Evolutionary conservation across 495 filamentous ascomycete species (phyloP), one percentile per base, ranked within the genome.

Genomic region (Xylaria flabelliformis): DNA sequence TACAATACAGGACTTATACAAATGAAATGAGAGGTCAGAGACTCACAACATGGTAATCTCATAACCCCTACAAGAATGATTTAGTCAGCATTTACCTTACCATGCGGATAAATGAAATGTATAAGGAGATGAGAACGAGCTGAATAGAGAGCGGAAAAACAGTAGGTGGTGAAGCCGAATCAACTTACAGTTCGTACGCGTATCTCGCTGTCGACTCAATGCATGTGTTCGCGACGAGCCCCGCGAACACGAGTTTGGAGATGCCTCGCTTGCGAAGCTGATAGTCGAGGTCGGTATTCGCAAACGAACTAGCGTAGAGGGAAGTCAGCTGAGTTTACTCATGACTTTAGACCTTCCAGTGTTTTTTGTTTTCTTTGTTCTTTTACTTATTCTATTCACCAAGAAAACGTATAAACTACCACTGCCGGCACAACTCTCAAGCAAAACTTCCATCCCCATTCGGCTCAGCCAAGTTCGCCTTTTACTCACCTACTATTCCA

Each of bases 221-320:
- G 48, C 48, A 51, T 8, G 48, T 51, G n/a, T 51, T 51, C n/a
- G 48, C 48, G 48, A 51, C 48, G n/a, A 51, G 7, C 48, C 48
- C 48, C n/a, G 48, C 48, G 48, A 51, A 51, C n/a, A 51, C 48
- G n/a, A 51, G 48, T n/a, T 24, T 51, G 48, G 48, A 51, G n/a
- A 51, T 24, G 48, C 34, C 34, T 62, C 8, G 13, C 58, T 39
- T 62, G 58, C 58, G 34, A 62, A 62, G 29, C 58, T 21, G 58
- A 10, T 41, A 62, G 34, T 39, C 58, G 34, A 39, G 58, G 32
- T 51, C 48, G 19, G 48, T 51, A 10, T 51, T 51, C 48, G 48
- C 48, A 51, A 51, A 51, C 8, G 48, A 51, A 51, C 48, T 51
- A 9, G 48, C 9, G 10, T 24, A 51, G n/a, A 24, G 7, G 10